phyloP scores from a whole-genome alignment of 2,329 filamentous ascomycete genomes.

The Ophiosphaerella korrae region DNA sequence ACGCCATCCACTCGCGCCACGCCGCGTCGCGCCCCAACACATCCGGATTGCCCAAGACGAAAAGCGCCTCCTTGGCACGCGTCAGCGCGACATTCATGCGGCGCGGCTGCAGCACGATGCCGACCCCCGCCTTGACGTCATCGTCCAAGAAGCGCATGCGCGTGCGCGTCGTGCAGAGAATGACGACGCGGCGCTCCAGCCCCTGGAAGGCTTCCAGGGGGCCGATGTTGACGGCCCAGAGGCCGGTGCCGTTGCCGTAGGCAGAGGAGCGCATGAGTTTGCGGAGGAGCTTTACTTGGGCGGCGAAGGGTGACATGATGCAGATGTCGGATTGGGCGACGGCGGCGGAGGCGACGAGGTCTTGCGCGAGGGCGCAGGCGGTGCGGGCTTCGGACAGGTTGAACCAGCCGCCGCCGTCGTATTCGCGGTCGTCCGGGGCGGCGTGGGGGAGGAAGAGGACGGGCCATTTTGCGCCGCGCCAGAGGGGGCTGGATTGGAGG shows the following conservation, averaged over 20 bases:
- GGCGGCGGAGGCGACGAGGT: conserved; percentile 28
- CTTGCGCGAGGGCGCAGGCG: conserved; percentile 36
- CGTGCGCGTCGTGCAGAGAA: conserved; percentile 52
- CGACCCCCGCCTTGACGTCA: conserved; percentile 39
- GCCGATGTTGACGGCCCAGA: conserved; percentile 52
- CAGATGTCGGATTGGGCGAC: conserved; percentile 47
- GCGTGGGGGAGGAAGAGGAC: conserved; percentile 50
- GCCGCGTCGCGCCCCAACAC: conserved; percentile 44
- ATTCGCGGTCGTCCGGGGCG: conserved; percentile 48
- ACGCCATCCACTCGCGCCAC: conserved; percentile 47
- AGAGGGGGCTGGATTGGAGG: conserved; percentile 40
- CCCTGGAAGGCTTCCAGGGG: conserved; percentile 55
- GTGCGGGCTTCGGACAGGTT: conserved; percentile 38
- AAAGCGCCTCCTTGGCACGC: conserved; percentile 49
- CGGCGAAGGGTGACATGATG: conserved; percentile 54
- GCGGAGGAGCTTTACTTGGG: conserved; percentile 51
- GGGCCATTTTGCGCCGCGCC: conserved; percentile 49
- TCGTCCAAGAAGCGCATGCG: conserved; percentile 37
- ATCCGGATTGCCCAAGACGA: conserved; percentile 50
- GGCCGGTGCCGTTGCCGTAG: conserved; percentile 17
- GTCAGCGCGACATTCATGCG: conserved; percentile 55
- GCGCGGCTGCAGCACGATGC: conserved; percentile 46
- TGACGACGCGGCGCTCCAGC: conserved; percentile 51
- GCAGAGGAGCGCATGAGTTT: conserved; percentile 34
- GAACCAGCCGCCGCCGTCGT: conserved; percentile 49